Evolutionary conservation across 148 eudicot genomes (phyloP).

Genomic region (Drosera capensis): DNA sequence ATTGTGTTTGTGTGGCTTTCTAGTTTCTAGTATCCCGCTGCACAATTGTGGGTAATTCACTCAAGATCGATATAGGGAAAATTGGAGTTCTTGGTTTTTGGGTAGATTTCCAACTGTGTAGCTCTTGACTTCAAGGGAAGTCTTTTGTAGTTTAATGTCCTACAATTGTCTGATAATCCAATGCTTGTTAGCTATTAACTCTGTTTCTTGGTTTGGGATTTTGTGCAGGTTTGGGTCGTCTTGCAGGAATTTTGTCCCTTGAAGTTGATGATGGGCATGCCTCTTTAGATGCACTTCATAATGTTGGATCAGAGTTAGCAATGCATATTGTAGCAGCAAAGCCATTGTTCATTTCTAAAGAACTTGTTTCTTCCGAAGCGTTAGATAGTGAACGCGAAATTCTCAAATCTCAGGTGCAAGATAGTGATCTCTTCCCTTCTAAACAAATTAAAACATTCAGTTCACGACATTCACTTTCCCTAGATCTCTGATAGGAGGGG

Average conservation of each 20-base stretch:
- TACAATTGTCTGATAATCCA: too few species aligned
- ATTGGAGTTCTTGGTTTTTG: too few species aligned
- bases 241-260: conserved; percentile 75
- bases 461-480: neutral
- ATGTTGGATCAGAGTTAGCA: conserved; percentile 81
- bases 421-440: conserved; percentile 11
- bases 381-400: conserved; percentile 71
- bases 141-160: too few species aligned
- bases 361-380: conserved; percentile 67
- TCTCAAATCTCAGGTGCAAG: conserved; percentile 96
- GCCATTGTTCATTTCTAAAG: conserved; percentile 69
- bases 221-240: conserved; percentile 77
- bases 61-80: too few species aligned
- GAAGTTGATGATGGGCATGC: conserved; percentile 67
- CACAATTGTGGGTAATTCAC: too few species aligned
- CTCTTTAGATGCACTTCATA: conserved; percentile 43
- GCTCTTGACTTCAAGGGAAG: too few species aligned
- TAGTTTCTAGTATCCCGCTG: too few species aligned
- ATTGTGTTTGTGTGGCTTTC: too few species aligned
- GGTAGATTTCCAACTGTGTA: too few species aligned
- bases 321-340: conserved; percentile 95
- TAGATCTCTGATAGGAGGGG: neutral
- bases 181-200: too few species aligned
- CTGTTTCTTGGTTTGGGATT: too few species aligned
- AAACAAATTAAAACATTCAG: too few species aligned